A percentile compares a stretch with the other conserved stretches of the same genome.
Evolutionary conservation across 306 rosid species (phyloP).

Genomic region (Dryas drummondii): DNA sequence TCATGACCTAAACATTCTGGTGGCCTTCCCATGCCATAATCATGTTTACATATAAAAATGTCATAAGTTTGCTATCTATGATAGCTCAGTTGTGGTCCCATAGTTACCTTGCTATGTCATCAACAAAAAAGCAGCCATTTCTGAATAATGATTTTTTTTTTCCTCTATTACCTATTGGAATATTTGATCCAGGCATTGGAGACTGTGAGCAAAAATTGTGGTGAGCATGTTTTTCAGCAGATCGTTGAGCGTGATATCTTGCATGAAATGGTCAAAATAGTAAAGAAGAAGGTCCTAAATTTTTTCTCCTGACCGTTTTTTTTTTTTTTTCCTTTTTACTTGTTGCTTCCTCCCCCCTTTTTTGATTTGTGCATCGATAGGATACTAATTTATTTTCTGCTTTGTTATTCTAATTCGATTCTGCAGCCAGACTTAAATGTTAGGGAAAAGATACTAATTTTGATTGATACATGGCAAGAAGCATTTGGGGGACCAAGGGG

Average conservation of each 20-base stretch:
- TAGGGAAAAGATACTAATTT: conserved; percentile 82
- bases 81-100: neutral
- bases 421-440: conserved; percentile 88
- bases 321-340: conserved; percentile 5
- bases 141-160: conserved; percentile 20
- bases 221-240: conserved; percentile 81
- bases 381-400: conserved; percentile 24
- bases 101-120: neutral
- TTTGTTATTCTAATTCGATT: conserved; percentile 36
- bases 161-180: conserved; percentile 4
- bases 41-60: too few relatives aligned
- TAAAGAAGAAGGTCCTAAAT: conserved; percentile 79
- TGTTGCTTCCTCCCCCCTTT: conserved; percentile 4
- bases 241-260: conserved; percentile 85
- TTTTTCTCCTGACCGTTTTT: conserved; percentile 13
- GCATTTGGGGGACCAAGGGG: conserved; percentile 87
- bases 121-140: conserved; percentile 17
- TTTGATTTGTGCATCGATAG: neutral
- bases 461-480: conserved; percentile 96
- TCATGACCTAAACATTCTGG: conserved; percentile 7
- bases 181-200: conserved; percentile 69
- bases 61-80: neutral
- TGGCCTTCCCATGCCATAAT: neutral
- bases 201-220: conserved; percentile 92
- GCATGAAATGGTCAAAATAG: conserved; percentile 95